These are phyloP conservation scores for Eucalyptus decipiens DNA, from an alignment of 345 rosid genomes.

Conservation along the genomic window DNA sequence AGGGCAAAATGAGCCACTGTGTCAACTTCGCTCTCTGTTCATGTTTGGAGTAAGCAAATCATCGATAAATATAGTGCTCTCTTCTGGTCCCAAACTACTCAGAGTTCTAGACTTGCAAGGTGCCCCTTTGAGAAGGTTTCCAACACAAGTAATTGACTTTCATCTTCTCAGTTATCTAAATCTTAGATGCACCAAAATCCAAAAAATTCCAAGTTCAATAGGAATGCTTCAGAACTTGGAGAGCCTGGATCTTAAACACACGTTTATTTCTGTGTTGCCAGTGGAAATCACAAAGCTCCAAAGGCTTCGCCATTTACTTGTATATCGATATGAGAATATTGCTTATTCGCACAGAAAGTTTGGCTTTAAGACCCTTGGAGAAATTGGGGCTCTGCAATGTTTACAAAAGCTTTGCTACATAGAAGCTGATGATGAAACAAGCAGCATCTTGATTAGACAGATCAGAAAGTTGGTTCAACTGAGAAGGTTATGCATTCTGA, in stretches of 20 bases:
- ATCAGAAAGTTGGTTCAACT: constrained; percentile 4
- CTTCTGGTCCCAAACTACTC: not conserved
- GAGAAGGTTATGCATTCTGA: constrained; percentile 7
- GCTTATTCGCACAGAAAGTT: not conserved
- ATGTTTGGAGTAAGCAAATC: not conserved
- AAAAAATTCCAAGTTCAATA: constrained; percentile 3
- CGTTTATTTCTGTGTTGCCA: constrained; percentile 7
- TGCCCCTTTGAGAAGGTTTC: constrained; percentile 4
- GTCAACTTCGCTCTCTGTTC: constrained; percentile 7
- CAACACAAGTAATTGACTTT: not conserved
- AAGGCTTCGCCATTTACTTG: constrained; percentile 12
- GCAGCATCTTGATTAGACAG: not conserved
- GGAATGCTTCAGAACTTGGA: constrained; percentile 17
- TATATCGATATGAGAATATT: not conserved
- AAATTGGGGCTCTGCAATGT: constrained; percentile 1
- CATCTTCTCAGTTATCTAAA: constrained; percentile 4
- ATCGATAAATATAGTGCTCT: not conserved
- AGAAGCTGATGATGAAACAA: not conserved
- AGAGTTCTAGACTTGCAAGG: constrained; percentile 7
- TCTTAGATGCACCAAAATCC: constrained; percentile 1
- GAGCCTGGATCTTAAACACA: constrained; percentile 10
- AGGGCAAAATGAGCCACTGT: not conserved
- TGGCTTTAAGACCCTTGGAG: constrained; percentile 5
- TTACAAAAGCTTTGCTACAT: constrained; percentile 10
- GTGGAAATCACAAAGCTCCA: constrained; percentile 3